phyloP scores from a whole-genome alignment of 805 yeast species.

The Wickerhamomyces mucosus region DNA sequence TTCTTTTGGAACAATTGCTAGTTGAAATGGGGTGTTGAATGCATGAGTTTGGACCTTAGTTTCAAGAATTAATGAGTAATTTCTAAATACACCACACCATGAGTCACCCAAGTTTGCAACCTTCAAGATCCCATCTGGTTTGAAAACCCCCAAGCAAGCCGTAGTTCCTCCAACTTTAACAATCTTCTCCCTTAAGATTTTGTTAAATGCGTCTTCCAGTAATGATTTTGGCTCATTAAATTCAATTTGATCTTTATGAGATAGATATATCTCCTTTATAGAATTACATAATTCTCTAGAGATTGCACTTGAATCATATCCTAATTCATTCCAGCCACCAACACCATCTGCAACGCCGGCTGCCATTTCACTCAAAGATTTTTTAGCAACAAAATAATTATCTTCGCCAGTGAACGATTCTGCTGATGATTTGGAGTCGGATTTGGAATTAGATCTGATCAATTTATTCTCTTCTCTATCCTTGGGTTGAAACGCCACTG shows the following conservation, averaged over 20 bases:
- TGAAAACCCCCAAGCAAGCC: conserved; percentile 71
- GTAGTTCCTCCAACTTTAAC: conserved; percentile 93
- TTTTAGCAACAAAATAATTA: conserved; percentile 46
- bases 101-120: conserved; percentile 91
- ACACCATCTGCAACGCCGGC: conserved; percentile 95
- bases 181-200: conserved; percentile 40
- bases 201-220: conserved; percentile 45
- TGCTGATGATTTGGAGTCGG: too few relatives aligned
- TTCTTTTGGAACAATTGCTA: conserved; percentile 71
- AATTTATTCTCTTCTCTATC: conserved; percentile 47
- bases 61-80: conserved; percentile 47
- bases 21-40: conserved; percentile 87
- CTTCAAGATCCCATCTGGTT: conserved; percentile 40
- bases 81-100: conserved; percentile 82
- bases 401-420: conserved; percentile 74
- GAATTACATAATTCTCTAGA: conserved; percentile 66
- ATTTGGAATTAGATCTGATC: conserved; percentile 21
- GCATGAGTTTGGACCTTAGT: conserved; percentile 76
- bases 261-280: conserved; percentile 28
- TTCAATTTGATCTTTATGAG: conserved; percentile 5
- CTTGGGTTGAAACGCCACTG: conserved; percentile 71
- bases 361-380: conserved; percentile 27
- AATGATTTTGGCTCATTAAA: conserved; percentile 34
- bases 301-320: conserved; percentile 82
- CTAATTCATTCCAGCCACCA: conserved; percentile 94